Percentiles rank a stretch among this genome's conserved stretches.
phyloP scores from a whole-genome alignment of 371 early-diverging fungal species.

The Zopfochytrium polystomum region DNA sequence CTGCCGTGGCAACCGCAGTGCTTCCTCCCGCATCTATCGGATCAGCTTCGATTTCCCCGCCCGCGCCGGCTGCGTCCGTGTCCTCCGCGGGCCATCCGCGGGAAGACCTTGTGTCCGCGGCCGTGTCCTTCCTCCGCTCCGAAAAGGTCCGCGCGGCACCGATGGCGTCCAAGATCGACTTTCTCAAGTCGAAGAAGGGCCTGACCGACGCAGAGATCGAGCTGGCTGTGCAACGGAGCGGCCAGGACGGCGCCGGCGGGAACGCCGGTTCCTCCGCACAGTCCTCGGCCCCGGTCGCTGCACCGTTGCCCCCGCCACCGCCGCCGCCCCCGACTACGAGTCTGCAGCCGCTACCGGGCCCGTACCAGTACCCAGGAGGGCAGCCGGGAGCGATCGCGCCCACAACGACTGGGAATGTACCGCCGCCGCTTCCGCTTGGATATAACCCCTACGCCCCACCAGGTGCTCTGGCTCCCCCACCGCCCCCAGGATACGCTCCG shows the following conservation, averaged over 20 bases:
- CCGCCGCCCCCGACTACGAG: not conserved
- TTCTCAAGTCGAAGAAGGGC: conserved; percentile 1
- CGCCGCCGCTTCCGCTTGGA: too few species aligned
- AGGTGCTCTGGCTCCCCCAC: too few species aligned
- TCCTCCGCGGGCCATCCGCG: too few species aligned
- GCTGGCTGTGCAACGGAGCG: not conserved
- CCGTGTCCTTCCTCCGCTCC: not conserved
- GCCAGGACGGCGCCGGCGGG: not conserved
- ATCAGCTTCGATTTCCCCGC: not conserved
- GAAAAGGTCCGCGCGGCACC: not conserved
- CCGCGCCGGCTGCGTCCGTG: not conserved
- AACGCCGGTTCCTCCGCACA: not conserved
- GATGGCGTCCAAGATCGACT: not conserved
- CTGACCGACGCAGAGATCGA: not conserved
- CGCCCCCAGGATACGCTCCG: too few species aligned
- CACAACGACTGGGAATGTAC: too few species aligned
- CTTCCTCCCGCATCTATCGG: not conserved
- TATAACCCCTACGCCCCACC: too few species aligned
- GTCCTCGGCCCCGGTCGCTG: not conserved
- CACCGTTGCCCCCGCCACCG: not conserved
- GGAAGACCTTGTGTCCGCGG: not conserved
- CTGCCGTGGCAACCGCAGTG: too few species aligned
- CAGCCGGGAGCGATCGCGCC: too few species aligned
- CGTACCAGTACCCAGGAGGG: too few species aligned
- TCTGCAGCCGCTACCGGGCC: too few species aligned